These are phyloP conservation scores for Starmera pachycereana DNA, from an alignment of 805 yeast genomes.

Conservation along the genomic window DNA sequence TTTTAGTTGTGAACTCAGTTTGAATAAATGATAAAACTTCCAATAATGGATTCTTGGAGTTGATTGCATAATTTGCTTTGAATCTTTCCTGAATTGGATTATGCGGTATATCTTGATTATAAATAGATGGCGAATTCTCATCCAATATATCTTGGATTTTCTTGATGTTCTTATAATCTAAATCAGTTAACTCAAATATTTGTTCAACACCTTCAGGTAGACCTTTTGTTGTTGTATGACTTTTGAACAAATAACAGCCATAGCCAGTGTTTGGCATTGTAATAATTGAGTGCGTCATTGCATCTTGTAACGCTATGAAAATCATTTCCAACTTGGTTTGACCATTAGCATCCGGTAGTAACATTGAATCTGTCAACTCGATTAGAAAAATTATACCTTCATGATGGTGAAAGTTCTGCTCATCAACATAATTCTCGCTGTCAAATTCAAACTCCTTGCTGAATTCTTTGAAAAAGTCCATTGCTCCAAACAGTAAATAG, in stretches of 20 bases:
- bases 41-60: slow-evolving; percentile 22
- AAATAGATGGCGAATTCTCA: slow-evolving; percentile 24
- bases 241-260: slow-evolving; percentile 60
- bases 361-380: slow-evolving; percentile 40
- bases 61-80: slow-evolving; percentile 15
- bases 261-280: slow-evolving; percentile 60
- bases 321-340: slow-evolving; percentile 40
- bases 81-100: slow-evolving; percentile 21
- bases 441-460: neutral
- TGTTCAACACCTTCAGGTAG: slow-evolving; percentile 34
- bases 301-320: slow-evolving; percentile 44
- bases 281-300: slow-evolving; percentile 57
- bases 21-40: slow-evolving; percentile 40
- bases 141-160: slow-evolving; percentile 37
- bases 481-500: neutral
- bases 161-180: slow-evolving; percentile 51
- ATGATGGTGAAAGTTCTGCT: slow-evolving; percentile 15
- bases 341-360: slow-evolving; percentile 28
- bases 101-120: slow-evolving; percentile 9
- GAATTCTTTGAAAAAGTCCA: neutral
- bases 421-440: no score
- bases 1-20: slow-evolving; percentile 39
- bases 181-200: slow-evolving; percentile 41
- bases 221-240: slow-evolving; percentile 24
- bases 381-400: slow-evolving; percentile 58